Evolutionary conservation across 257 asterid genomes (phyloP), one percentile per base, ranked within the genome.

Genomic region (Gentiana straminea): DNA sequence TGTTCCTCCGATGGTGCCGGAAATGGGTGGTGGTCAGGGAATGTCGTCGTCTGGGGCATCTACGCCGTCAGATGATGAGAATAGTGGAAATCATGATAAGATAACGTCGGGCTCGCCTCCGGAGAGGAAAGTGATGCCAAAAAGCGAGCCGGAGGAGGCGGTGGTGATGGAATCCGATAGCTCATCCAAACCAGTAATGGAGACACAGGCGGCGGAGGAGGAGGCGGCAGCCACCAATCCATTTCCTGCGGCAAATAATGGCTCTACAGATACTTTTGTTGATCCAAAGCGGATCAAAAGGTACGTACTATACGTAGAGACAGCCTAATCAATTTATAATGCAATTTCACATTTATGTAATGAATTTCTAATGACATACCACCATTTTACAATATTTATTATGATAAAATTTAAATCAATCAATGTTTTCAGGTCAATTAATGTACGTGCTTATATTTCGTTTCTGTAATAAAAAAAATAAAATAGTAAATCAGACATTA

Each of bases 221-320:
- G 24, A 24, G 24, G 24, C 1, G 24, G 24, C 24, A 24, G 24
- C 24, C 24, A 24, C 24, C 24, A 24, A 24, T 24, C 24, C 24
- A 24, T 1, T 24, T 47, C 66, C 64, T 24, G 55, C 73, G 0
- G 73, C 68, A 0, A 66, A 68, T 51, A 50, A 9, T 11, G 58
- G 71, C 38, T 75, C 72, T 34, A 43, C 68, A n/a, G 70, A 65
- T 53, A 47, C 60, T 13, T 61, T 77, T 6, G 74, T 63, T 1
- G 96, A 90, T 66, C 95, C 97, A 9, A 90, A 90, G 70, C 76
- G 96, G 74, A 79, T 90, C 69, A 90, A 90, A 64, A 84, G 97
- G 97, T 90, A 67, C 24, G 24, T 24, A 24, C 24, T 24, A 24
- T 24, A 0, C 24, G 24, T 24, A 24, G 24, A 24, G 24, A 24